Evolutionary conservation across 371 early-diverging fungal genomes (phyloP).

Genomic region (Phascolomyces articulosus): DNA sequence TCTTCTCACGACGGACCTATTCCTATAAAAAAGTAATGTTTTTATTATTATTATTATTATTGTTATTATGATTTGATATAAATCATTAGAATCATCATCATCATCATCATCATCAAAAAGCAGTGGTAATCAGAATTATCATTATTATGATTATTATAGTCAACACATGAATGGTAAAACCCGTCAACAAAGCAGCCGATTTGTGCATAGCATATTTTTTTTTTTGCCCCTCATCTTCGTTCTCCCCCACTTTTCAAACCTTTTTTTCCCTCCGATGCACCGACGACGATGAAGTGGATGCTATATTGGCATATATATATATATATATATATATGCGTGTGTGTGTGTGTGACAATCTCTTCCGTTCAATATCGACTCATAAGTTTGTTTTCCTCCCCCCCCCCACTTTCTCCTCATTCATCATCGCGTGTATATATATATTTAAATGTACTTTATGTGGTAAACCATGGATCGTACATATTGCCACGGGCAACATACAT

Average conservation of each 20-base stretch:
- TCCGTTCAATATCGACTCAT: not conserved
- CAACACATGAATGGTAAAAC: slow-evolving; percentile 1
- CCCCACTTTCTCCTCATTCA: not conserved
- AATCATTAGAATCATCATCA: too few species aligned
- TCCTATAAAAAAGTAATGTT: not conserved
- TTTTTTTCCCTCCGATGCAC: slow-evolving; percentile 2
- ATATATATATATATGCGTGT: too few species aligned
- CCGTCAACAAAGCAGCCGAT: slow-evolving; percentile 3
- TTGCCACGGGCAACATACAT: slow-evolving; percentile 1
- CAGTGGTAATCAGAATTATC: too few species aligned
- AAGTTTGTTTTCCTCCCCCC: too few species aligned
- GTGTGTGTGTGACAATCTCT: not conserved
- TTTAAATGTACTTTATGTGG: not conserved
- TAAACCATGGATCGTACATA: not conserved
- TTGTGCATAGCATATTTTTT: not conserved
- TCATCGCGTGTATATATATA: not conserved
- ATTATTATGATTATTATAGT: too few species aligned
- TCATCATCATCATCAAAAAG: too few species aligned
- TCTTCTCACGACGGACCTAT: not conserved
- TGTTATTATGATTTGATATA: too few species aligned
- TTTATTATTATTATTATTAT: not conserved
- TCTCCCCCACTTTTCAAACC: not conserved
- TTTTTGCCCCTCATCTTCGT: not conserved
- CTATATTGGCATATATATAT: too few species aligned
- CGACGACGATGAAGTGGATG: not conserved